Evolutionary conservation across 805 yeast species (phyloP).

Genomic region (Barnettozyma sucrosica): DNA sequence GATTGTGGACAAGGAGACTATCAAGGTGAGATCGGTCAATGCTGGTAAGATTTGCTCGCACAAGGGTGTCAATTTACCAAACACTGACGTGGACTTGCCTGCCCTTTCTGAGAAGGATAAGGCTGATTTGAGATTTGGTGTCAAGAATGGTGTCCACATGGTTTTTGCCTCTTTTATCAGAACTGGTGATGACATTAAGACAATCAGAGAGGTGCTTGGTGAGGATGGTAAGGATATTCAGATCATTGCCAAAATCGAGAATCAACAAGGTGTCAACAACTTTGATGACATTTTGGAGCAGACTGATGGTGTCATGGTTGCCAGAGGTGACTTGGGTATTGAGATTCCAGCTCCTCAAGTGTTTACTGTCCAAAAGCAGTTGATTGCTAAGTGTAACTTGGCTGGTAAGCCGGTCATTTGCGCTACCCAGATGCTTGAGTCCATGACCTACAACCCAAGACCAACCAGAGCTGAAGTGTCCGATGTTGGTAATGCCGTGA

Average conservation of each 20-base stretch:
- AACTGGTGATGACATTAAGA: conserved; percentile 81
- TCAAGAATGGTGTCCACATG: conserved; percentile 97
- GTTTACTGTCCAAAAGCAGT: conserved; percentile 96
- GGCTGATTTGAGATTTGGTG: conserved; percentile 90
- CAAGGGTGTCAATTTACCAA: conserved; percentile 99
- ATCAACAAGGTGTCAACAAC: conserved; percentile 99
- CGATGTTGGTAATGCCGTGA: conserved; percentile 97
- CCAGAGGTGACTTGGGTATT: conserved; percentile 99
- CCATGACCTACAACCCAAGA: conserved; percentile 99
- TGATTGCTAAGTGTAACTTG: conserved; percentile 97
- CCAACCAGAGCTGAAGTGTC: conserved; percentile 99
- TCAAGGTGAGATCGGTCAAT: conserved; percentile 85
- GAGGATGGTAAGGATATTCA: conserved; percentile 95
- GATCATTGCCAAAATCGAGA: conserved; percentile 96
- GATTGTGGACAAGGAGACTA: conserved; percentile 70
- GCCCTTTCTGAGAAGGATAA: conserved; percentile 96
- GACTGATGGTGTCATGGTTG: conserved; percentile 99
- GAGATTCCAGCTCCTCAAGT: conserved; percentile 99
- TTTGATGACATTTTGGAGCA: conserved; percentile 90
- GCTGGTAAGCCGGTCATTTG: conserved; percentile 99
- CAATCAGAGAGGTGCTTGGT: conserved; percentile 91
- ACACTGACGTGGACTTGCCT: conserved; percentile 97
- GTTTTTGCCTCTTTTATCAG: conserved; percentile 97
- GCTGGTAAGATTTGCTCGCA: conserved; percentile 95
- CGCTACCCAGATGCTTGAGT: conserved; percentile 99